A percentile compares a stretch with the other conserved stretches of the same genome.
Evolutionary conservation across 768 basidiomycete genomes (phyloP).

Genomic region (Pulveroboletus sp.): DNA sequence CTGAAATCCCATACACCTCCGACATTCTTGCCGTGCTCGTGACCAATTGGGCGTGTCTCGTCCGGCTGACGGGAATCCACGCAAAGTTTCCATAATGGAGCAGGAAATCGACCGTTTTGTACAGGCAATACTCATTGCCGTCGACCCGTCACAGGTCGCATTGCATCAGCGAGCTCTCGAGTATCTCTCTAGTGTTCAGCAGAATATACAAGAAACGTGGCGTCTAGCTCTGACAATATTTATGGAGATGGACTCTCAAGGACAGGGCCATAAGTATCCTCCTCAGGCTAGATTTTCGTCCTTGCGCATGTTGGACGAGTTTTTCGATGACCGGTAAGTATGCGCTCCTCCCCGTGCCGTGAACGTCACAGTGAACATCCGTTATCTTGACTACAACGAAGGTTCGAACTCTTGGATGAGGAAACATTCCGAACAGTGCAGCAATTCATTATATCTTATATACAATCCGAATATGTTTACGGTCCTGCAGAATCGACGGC

Average conservation of each 20-base stretch:
- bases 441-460: conserved; percentile 74
- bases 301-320: conserved; percentile 74
- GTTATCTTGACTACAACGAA: conserved; percentile 24
- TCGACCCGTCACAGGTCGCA: conserved; percentile 63
- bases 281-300: conserved; percentile 76
- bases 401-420: conserved; percentile 63
- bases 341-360: background rate
- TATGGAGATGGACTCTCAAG: conserved; percentile 53
- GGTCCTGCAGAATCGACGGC: conserved; percentile 80
- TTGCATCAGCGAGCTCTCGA: conserved; percentile 85
- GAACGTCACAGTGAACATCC: background rate
- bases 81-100: conserved; percentile 46
- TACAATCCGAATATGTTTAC: conserved; percentile 82
- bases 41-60: conserved; percentile 19
- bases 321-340: conserved; percentile 76
- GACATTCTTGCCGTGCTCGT: background rate
- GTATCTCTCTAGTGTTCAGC: conserved; percentile 73
- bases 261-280: conserved; percentile 57
- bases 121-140: conserved; percentile 85
- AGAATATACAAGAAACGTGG: conserved; percentile 75
- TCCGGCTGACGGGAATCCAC: conserved; percentile 13
- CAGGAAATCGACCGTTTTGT: conserved; percentile 72
- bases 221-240: conserved; percentile 74
- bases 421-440: conserved; percentile 69
- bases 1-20: background rate